Base-by-base conservation (phyloP, 2,329 filamentous ascomycete genomes). In the Sporothrix dimorphospora region DNA sequence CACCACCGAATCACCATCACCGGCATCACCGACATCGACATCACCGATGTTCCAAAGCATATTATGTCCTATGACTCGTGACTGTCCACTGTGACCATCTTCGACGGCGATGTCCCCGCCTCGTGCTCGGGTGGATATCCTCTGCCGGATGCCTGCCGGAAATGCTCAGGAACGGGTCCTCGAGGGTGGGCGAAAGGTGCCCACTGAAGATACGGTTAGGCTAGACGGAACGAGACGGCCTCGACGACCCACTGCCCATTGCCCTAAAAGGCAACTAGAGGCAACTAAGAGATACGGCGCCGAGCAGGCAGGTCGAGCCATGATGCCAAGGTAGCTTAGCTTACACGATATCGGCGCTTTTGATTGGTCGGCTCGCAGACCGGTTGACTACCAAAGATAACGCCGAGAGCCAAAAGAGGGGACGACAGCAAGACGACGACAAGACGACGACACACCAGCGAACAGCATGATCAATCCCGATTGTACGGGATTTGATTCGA, bases 281-380 rank as follows among this genome's bases (percentile, higher is more conserved):
- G 45, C 45, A 3, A 14, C 45, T 47, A 47, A 57, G 24, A 9
- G 57, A 63, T 63, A 42, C 5, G 57, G 34, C 34, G 40, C n/a
- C 21, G 9, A n/a, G 51, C 21, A 12, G 34, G 38, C 57, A 63
- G n/a, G 19, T 4, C 57, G 38, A 34, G 14, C 27, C 57, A 40
- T 1, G 19, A 8, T n/a, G n/a, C n/a, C n/a, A n/a, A n/a, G n/a
- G n/a, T n/a, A n/a, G n/a, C n/a, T n/a, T 19, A 42, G n/a, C 34
- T 63, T 63, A 65, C 42, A 65, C 40, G 42, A 21, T 65, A 47
- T 67, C 63, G 63, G 63, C 63, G 63, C 63, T 47, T 67, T 51
- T 8, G 7, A 67, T 67, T 67, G 63, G 63, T 19, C 21, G 8
- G 5, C 0, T 12, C 3, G 11, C 1, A 21, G 21, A 3, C 12